Base-by-base conservation (phyloP, 139 green algal species). In the Picochlorum sp. region DNA sequence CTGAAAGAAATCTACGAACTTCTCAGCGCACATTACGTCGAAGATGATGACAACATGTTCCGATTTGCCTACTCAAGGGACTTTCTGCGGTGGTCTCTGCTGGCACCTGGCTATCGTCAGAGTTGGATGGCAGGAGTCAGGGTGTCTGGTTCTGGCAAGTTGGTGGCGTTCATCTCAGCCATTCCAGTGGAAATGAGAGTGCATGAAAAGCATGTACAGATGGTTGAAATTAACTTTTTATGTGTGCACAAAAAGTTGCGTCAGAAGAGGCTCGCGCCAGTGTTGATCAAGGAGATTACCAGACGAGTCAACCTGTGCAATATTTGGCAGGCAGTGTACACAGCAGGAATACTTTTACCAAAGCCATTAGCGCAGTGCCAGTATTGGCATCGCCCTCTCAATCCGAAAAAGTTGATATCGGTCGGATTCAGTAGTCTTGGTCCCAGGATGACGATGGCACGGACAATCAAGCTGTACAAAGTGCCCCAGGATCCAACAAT, bases 11-110 rank as follows among this genome's bases (percentile, higher is more conserved):
- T 89, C 57, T 97, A 95, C 72, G 80, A 88, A 30, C 78, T 98
- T 49, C 79, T 98, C 58, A 81, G 76, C 24, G 74, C 83, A 16
- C 96, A 98, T 78, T 98, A 98, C 64, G 92, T 98, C 41, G 90
- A 98, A 73, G 93, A 98, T 60, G 93, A 97, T 69, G 93, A 97
- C 66, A 87, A 88, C 68, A 97, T 98, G 91, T 98, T 98, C 75
- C 79, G 87, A 28, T 96, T 96, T 66, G 80, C 88, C 54, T 96
- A 96, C 81, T 89, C 81, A 18, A 45, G 67, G 16, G 73, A 81
- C 37, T 97, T 97, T 68, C 72, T 97, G 64, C 65, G 78, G 13
- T 98, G 91, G 91, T 92, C 90, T 37, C 76, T 98, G 69, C 78
- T 87, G 60, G 85, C 90, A 16, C 93, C 91, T 1, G 91, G 93